Percentiles rank a stretch among this genome's conserved stretches.
These are phyloP conservation scores for Ajuga reptans DNA, from an alignment of 305 asterid genomes.

Conservation along the genomic window DNA sequence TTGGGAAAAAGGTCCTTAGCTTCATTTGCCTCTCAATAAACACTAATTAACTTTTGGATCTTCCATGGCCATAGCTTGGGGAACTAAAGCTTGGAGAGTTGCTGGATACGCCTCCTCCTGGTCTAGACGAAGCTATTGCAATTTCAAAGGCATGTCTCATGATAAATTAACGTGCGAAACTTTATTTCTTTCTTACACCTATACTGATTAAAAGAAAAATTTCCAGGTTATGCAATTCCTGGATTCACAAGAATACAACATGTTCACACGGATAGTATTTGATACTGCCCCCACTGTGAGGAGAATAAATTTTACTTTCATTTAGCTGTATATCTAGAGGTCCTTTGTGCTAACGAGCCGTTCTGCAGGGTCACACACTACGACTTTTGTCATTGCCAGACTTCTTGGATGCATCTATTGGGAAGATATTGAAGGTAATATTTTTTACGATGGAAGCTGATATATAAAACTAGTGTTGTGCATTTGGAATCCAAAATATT, in stretches of 20 bases:
- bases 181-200: neutral
- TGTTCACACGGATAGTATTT: slow-evolving; percentile 79
- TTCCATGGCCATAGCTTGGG: slow-evolving; percentile 55
- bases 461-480: neutral
- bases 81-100: slow-evolving; percentile 93
- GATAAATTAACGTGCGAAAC: neutral
- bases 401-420: slow-evolving; percentile 85
- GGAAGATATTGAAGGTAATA: slow-evolving; percentile 60
- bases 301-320: slow-evolving; percentile 7
- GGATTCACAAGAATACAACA: slow-evolving; percentile 70
- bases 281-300: slow-evolving; percentile 96
- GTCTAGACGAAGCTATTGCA: slow-evolving; percentile 94
- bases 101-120: slow-evolving; percentile 94
- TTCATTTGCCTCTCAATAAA: slow-evolving; percentile 9
- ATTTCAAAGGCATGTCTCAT: slow-evolving; percentile 68
- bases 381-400: slow-evolving; percentile 91
- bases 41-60: slow-evolving; percentile 14
- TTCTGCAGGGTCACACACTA: slow-evolving; percentile 77
- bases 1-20: neutral
- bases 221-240: slow-evolving; percentile 82
- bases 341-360: slow-evolving; percentile 19
- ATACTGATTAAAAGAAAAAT: slow-evolving; percentile 24
- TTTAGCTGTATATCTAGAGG: neutral
- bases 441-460: neutral
- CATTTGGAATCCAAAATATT: neutral